Percentiles rank a stretch among this genome's conserved stretches.
Conservation (phyloP, 2,329 filamentous ascomycete species). For the Stagonosporopsis chrysanthemi region DNA sequence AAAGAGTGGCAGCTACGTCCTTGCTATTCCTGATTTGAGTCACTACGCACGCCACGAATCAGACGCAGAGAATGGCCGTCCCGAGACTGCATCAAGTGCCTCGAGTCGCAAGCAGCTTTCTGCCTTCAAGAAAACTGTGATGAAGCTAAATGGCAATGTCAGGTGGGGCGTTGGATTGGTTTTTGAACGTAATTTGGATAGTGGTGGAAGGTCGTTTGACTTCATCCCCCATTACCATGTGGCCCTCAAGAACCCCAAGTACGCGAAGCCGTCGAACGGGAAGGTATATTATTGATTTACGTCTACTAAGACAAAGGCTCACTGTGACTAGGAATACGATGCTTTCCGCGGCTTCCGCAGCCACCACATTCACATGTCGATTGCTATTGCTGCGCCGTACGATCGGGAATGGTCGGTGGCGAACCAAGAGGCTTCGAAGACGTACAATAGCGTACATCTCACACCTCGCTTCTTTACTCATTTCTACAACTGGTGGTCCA, state of each 20-base stretch:
- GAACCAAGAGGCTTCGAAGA: slow-evolving; percentile 77
- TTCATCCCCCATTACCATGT: slow-evolving; percentile 95
- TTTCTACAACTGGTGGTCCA: slow-evolving; percentile 97
- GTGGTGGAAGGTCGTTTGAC: slow-evolving; percentile 78
- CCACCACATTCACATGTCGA: slow-evolving; percentile 93
- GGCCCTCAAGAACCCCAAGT: slow-evolving; percentile 79
- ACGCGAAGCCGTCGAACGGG: slow-evolving; percentile 66
- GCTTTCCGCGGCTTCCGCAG: slow-evolving; percentile 97
- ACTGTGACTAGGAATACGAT: slow-evolving; percentile 70
- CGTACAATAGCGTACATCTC: slow-evolving; percentile 96
- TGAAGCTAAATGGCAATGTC: slow-evolving; percentile 97
- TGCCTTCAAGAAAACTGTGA: slow-evolving; percentile 97
- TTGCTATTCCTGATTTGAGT: slow-evolving; percentile 93
- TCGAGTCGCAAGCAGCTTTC: slow-evolving; percentile 75
- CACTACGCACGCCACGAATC: slow-evolving; percentile 77
- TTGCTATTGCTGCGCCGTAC: slow-evolving; percentile 86
- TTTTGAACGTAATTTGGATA: slow-evolving; percentile 83
- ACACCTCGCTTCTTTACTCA: slow-evolving; percentile 97
- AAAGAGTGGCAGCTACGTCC: slow-evolving; percentile 91
- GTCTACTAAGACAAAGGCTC: slow-evolving; percentile 3
- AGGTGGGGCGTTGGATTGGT: slow-evolving; percentile 90
- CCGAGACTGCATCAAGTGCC: slow-evolving; percentile 63
- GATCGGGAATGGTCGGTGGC: slow-evolving; percentile 85
- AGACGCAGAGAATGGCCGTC: slow-evolving; percentile 56
- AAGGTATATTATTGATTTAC: slow-evolving; percentile 38